phyloP scores from a whole-genome alignment of 2,329 filamentous ascomycete species.

The Neonectria neomacrospora region DNA sequence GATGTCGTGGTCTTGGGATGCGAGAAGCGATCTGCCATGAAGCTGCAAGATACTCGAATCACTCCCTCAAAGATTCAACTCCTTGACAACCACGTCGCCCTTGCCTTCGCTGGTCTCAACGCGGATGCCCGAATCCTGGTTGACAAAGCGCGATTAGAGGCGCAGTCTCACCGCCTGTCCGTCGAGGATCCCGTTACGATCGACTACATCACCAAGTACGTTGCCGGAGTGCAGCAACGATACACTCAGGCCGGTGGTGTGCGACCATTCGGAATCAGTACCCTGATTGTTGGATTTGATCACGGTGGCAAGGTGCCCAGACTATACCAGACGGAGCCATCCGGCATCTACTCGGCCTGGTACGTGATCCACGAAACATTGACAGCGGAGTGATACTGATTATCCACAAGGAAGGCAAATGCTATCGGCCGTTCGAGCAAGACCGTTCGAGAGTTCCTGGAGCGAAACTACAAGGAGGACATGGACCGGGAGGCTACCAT shows the following conservation, averaged over 20 bases:
- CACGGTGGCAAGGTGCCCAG: slow-evolving; percentile 88
- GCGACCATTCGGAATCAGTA: slow-evolving; percentile 98
- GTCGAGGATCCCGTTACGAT: slow-evolving; percentile 98
- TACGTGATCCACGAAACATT: slow-evolving; percentile 57
- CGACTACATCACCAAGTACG: slow-evolving; percentile 99
- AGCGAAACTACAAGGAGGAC: slow-evolving; percentile 97
- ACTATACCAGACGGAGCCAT: slow-evolving; percentile 98
- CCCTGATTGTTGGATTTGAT: slow-evolving; percentile 98
- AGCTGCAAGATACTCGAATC: slow-evolving; percentile 98
- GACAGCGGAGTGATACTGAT: slow-evolving; percentile 24
- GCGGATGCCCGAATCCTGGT: slow-evolving; percentile 97
- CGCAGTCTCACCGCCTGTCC: slow-evolving; percentile 95
- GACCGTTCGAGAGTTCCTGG: slow-evolving; percentile 97
- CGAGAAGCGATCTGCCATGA: slow-evolving; percentile 99
- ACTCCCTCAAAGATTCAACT: slow-evolving; percentile 98
- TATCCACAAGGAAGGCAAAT: slow-evolving; percentile 87
- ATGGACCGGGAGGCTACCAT: slow-evolving; percentile 98
- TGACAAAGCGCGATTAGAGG: slow-evolving; percentile 97
- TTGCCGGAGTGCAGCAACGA: slow-evolving; percentile 96
- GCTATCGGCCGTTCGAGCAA: slow-evolving; percentile 98
- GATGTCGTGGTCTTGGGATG: slow-evolving; percentile 97
- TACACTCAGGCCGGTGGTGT: slow-evolving; percentile 99
- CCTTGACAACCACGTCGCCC: slow-evolving; percentile 94
- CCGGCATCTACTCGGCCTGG: slow-evolving; percentile 99
- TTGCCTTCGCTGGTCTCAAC: slow-evolving; percentile 97